These are phyloP conservation scores for Primulina tabacum DNA, from an alignment of 257 asterid genomes.

Conservation along the genomic window DNA sequence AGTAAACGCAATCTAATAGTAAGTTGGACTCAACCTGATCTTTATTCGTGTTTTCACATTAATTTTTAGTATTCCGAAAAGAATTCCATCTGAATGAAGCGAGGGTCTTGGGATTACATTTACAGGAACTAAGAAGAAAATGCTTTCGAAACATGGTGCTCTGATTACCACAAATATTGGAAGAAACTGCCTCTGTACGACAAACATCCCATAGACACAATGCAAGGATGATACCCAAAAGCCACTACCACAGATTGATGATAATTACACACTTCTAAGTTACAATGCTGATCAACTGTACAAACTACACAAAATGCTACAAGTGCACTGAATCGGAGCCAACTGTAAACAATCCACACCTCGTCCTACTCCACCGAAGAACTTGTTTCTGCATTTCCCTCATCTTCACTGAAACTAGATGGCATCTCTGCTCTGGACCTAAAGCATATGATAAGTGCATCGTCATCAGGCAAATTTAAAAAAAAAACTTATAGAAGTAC, in stretches of 20 bases:
- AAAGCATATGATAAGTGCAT: background rate
- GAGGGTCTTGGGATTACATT: background rate
- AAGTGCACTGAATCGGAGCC: constrained; percentile 2
- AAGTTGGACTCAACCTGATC: too few species aligned
- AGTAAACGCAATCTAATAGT: too few species aligned
- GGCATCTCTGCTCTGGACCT: constrained; percentile 50
- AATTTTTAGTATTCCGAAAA: too few species aligned
- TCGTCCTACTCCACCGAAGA: constrained; percentile 43
- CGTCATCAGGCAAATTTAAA: constrained; percentile 26
- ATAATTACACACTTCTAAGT: background rate
- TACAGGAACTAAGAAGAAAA: background rate
- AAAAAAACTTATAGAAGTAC: background rate
- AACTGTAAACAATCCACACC: background rate
- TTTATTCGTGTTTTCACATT: too few species aligned
- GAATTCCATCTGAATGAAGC: too few species aligned
- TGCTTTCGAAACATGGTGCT: background rate
- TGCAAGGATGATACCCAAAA: background rate
- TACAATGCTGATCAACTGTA: background rate
- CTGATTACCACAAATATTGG: background rate
- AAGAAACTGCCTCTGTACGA: too few species aligned
- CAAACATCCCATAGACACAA: background rate
- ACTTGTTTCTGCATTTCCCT: constrained; percentile 65
- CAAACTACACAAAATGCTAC: constrained; percentile 16
- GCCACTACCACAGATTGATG: background rate
- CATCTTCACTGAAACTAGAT: constrained; percentile 63